Base-by-base conservation (phyloP, 192 early-diverging fungal species). In the Rhizoclosmatium globosum region DNA sequence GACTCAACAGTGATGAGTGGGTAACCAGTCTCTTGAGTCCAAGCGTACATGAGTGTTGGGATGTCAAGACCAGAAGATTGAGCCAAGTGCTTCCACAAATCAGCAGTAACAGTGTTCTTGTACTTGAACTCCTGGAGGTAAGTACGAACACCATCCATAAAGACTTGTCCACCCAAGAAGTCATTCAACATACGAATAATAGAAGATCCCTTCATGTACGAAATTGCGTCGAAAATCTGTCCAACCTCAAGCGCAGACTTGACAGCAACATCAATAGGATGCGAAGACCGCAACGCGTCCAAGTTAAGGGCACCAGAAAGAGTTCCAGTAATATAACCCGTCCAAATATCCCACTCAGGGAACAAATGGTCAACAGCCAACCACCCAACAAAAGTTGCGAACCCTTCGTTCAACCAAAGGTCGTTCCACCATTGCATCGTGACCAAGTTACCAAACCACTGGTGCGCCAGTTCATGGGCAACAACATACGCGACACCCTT, bases 371-470 rank as follows among this genome's bases (percentile, higher is more conserved):
- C 67, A 3, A 23, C 41, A 4, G 75, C 11, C 2, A 65, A 72
- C 95, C 83, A 93, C 45, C 95, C 96, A 38, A 96, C 95, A 92
- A 96, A 99, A 6, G 97, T 98, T 43, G 97, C 97, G 85, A 99
- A 99, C 45, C 95, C 95, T 86, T 98, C 97, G 81, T 98, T 98
- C 77, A 98, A 87, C 97, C 97, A 71, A 11, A 78, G 78, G 66
- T 93, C 91, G 82, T 87, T 92, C 97, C 97, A 98, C 97, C 96
- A 97, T 79, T 94, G 91, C 94, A 95, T 96, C 7, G 96, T 98
- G 13, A 97, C 96, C 66, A 99, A 83, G 85, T 99, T 99, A 53
- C 97, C 97, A 72, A 99, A 97, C 81, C 83, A 84, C 72, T 80
- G 79, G 59, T 78, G 94, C 56, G 92, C 92, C 47, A 95, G 87